Evolutionary conservation across 2,329 filamentous ascomycete species (phyloP).

Genomic region (Harringtonia aguacate): DNA sequence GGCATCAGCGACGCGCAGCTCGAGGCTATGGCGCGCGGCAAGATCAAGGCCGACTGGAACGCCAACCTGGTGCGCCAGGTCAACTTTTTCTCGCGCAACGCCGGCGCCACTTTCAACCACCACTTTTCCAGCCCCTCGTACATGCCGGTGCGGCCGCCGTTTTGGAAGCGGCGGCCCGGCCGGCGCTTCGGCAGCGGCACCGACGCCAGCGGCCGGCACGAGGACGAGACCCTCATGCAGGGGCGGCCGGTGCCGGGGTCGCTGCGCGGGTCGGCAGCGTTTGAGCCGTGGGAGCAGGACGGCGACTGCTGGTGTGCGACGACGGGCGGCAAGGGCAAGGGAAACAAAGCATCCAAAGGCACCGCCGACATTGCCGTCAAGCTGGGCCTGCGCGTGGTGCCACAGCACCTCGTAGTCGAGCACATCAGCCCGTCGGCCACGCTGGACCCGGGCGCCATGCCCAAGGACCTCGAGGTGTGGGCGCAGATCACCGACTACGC

Average conservation of each 20-base stretch:
- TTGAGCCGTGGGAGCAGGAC: conserved; percentile 62
- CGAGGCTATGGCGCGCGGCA: conserved; percentile 32
- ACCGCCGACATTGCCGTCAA: conserved; percentile 50
- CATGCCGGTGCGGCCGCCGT: conserved; percentile 13
- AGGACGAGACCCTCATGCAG: conserved; percentile 11
- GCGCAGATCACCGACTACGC: conserved; percentile 40
- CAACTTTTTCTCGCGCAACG: conserved; percentile 61
- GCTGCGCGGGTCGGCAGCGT: conserved; percentile 31
- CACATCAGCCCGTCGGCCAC: conserved; percentile 55
- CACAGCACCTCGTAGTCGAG: conserved; percentile 61
- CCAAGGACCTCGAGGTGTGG: conserved; percentile 61
- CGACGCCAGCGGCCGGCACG: not conserved
- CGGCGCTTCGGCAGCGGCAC: not conserved
- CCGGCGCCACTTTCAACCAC: conserved; percentile 56
- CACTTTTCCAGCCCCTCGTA: conserved; percentile 48
- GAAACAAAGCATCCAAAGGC: conserved; percentile 18
- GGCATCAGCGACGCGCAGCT: conserved; percentile 34
- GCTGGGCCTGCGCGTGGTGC: conserved; percentile 46
- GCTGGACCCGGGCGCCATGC: conserved; percentile 50
- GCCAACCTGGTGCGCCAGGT: conserved; percentile 40
- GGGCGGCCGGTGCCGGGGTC: conserved; percentile 13
- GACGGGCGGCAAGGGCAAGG: not conserved
- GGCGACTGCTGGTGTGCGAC: conserved; percentile 82
- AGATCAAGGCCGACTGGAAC: conserved; percentile 33
- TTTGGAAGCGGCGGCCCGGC: conserved; percentile 6